These are phyloP conservation scores for Sugiyamaella floridensis DNA, from an alignment of 805 yeast genomes.

Conservation along the genomic window DNA sequence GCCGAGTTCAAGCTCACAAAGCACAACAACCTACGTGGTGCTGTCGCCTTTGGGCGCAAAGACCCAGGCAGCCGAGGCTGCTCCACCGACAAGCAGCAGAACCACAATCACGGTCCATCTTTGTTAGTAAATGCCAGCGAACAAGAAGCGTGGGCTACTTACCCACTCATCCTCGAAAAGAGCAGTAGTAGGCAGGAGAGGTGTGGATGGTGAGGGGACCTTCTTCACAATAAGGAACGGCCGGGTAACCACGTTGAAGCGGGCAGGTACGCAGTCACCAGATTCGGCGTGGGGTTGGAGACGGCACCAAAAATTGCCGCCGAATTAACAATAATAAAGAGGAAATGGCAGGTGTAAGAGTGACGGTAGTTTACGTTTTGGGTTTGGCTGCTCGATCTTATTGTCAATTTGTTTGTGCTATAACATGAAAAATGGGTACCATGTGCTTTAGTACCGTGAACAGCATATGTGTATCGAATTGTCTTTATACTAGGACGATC, in stretches of 20 bases:
- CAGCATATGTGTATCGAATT: no score
- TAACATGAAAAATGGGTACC: no score
- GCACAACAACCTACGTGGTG: conserved; percentile 46
- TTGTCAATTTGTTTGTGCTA: no score
- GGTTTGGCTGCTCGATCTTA: no score
- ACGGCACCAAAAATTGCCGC: no score
- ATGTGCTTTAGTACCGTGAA: no score
- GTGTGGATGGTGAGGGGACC: not conserved
- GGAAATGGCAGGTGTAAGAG: no score
- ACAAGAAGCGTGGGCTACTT: conserved; percentile 16
- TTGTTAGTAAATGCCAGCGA: conserved; percentile 4
- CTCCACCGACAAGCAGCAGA: conserved; percentile 49
- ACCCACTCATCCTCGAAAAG: conserved; percentile 40
- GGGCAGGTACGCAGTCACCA: not conserved
- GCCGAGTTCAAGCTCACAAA: not conserved
- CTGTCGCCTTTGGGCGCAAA: conserved; percentile 75
- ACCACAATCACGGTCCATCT: conserved; percentile 69
- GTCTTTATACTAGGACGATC: no score
- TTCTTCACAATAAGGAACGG: not conserved
- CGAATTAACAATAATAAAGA: no score
- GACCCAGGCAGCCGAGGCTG: conserved; percentile 69
- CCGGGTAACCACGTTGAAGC: not conserved
- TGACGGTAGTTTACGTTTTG: no score
- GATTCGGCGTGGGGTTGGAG: no score
- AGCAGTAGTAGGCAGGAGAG: not conserved